phyloP scores from a whole-genome alignment of 176 grass and related monocot species.

The Lolium perenne region DNA sequence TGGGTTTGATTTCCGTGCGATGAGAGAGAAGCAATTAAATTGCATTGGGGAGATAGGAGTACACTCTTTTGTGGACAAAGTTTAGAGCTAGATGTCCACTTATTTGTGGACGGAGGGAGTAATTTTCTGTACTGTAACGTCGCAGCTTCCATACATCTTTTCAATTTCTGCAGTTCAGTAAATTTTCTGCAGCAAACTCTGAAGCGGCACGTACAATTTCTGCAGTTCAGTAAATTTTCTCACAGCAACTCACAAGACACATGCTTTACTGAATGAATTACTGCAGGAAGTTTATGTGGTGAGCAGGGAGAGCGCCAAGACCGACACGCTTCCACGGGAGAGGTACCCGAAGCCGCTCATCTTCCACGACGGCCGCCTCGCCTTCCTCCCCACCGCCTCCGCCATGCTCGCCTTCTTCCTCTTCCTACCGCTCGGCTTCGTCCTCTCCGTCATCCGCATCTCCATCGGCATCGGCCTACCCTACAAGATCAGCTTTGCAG shows the following conservation, averaged over 20 bases:
- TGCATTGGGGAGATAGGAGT: too few species aligned
- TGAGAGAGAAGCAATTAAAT: too few species aligned
- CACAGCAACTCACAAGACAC: neutral
- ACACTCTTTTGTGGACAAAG: too few species aligned
- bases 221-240: neutral
- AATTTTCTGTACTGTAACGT: too few species aligned
- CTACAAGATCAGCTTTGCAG: slow-evolving; percentile 46
- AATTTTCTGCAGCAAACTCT: neutral
- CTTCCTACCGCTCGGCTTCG: slow-evolving; percentile 68
- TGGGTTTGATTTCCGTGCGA: too few species aligned
- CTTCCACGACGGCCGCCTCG: slow-evolving; percentile 91
- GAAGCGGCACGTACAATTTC: too few species aligned
- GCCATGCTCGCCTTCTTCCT: slow-evolving; percentile 65
- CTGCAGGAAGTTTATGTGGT: slow-evolving; percentile 71
- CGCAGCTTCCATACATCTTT: too few species aligned
- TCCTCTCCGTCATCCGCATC: slow-evolving; percentile 62
- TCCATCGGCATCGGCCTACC: slow-evolving; percentile 60
- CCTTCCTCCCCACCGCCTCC: slow-evolving; percentile 63
- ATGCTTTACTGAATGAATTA: neutral
- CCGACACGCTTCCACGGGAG: slow-evolving; percentile 49
- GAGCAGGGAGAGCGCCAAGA: slow-evolving; percentile 51
- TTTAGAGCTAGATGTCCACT: too few species aligned
- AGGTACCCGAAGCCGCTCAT: slow-evolving; percentile 89
- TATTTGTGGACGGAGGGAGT: too few species aligned
- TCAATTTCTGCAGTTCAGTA: neutral